Evolutionary conservation across 805 yeast species (phyloP), one percentile per base, ranked within the genome.

Genomic region (Candida xiaguanensis): DNA sequence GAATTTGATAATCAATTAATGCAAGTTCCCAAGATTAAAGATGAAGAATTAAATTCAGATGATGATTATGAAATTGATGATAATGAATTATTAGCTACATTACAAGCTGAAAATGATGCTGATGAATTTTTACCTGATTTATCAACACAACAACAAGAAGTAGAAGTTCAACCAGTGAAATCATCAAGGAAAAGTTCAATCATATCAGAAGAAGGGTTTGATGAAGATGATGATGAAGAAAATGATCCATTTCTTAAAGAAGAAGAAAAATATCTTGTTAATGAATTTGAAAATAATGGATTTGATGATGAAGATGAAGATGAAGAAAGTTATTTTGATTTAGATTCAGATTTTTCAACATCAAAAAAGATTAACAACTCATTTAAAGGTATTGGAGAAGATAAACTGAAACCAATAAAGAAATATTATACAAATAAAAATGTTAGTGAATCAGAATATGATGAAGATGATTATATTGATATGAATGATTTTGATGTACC

Each of bases 51-150:
- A 31, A 63, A 63, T 41, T 76, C 83, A 0, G 88, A 80, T 41
- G 87, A 78, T 8, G 90, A 80, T 50, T 80, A 81, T 49, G 81
- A 75, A 47, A 70, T 75, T 43, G 81, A 69, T 48, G 75, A 69
- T 46, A 67, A 69, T 44, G 75, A 67, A 43, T 52, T 69, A 23
- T 53, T 69, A 31, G 75, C 74, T 13, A 70, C 75, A 2, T 52
- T 70, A 24, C 73, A 70, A 45, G 75, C 72, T 1, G 76, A 70
- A 40, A 67, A 67, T 36, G 75, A 69, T 42, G 41, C 61, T 13
- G 74, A 66, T 29, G 73, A 68, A 40, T 66, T 67, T 41, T 41
- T 49, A 18, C 35, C 43, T 7, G 36, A 34, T 18, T 25, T 34
- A 17, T 32, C 35, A 12, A 34, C 36, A 4, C 26, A 20, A 20